phyloP scores from a whole-genome alignment of 768 basidiomycete genomes.

The Amanita molliuscula region DNA sequence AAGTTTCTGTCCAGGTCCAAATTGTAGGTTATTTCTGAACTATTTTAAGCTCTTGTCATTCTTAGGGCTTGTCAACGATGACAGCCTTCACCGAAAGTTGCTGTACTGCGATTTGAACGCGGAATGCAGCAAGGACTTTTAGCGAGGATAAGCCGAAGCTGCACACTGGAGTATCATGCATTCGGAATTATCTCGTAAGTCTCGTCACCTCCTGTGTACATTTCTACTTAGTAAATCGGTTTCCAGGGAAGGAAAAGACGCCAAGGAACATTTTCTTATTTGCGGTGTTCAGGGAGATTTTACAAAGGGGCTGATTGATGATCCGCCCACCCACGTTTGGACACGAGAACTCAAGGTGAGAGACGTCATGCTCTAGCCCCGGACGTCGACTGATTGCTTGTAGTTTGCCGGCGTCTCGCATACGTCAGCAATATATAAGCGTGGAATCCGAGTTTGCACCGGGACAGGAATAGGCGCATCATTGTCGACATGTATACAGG shows the following conservation, averaged over 20 bases:
- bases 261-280: constrained; percentile 73
- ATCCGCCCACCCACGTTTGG: constrained; percentile 67
- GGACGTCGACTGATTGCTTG: not conserved
- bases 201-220: not conserved
- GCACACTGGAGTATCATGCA: constrained; percentile 76
- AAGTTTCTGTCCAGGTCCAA: constrained; percentile 70
- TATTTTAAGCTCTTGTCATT: not conserved
- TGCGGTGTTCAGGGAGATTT: constrained; percentile 85
- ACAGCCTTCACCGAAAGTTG: constrained; percentile 76
- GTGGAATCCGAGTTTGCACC: constrained; percentile 78
- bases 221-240: not conserved
- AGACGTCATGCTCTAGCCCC: not conserved
- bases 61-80: not conserved
- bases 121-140: constrained; percentile 83
- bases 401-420: constrained; percentile 79
- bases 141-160: constrained; percentile 67
- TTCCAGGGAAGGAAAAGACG: constrained; percentile 56
- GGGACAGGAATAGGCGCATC: constrained; percentile 80
- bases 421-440: constrained; percentile 64
- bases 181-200: constrained; percentile 76
- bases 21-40: constrained; percentile 37
- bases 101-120: constrained; percentile 67
- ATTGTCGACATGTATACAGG: constrained; percentile 75
- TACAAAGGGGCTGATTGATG: constrained; percentile 59
- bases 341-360: constrained; percentile 70